Conservation (phyloP, 768 basidiomycete species). For the Cyclocybe cylindracea region DNA sequence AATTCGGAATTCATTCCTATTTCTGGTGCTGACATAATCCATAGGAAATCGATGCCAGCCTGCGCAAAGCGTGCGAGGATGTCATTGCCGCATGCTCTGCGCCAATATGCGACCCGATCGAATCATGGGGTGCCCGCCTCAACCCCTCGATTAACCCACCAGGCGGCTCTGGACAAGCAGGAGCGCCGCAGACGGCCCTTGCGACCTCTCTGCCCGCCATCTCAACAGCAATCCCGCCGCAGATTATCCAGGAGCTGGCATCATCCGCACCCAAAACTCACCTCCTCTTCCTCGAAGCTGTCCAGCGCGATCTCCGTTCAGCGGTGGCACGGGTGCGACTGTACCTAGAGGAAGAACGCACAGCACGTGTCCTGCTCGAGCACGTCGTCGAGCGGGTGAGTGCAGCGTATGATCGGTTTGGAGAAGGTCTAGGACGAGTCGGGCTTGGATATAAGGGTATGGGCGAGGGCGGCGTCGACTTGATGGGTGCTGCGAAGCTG, state of each 20-base stretch:
- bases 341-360: conserved; percentile 54
- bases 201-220: conserved; percentile 30
- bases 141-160: conserved; percentile 1
- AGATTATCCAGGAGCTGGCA: conserved; percentile 24
- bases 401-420: conserved; percentile 74
- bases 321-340: background rate
- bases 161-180: conserved; percentile 1
- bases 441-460: conserved; percentile 36
- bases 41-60: conserved; percentile 84
- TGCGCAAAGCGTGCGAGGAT: conserved; percentile 84
- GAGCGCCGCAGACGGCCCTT: conserved; percentile 6
- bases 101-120: conserved; percentile 59
- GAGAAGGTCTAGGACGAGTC: conserved; percentile 59
- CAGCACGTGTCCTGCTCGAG: conserved; percentile 78
- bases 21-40: no score
- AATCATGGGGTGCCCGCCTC: conserved; percentile 53
- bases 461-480: conserved; percentile 15
- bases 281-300: background rate
- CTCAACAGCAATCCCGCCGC: conserved; percentile 37
- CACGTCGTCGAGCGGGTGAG: conserved; percentile 73
- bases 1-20: no score
- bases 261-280: conserved; percentile 33
- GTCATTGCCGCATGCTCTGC: conserved; percentile 68
- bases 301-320: background rate
- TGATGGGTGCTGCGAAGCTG: conserved; percentile 32